Conservation (phyloP, 768 basidiomycete genomes). For the Pulveroboletus sp. region DNA sequence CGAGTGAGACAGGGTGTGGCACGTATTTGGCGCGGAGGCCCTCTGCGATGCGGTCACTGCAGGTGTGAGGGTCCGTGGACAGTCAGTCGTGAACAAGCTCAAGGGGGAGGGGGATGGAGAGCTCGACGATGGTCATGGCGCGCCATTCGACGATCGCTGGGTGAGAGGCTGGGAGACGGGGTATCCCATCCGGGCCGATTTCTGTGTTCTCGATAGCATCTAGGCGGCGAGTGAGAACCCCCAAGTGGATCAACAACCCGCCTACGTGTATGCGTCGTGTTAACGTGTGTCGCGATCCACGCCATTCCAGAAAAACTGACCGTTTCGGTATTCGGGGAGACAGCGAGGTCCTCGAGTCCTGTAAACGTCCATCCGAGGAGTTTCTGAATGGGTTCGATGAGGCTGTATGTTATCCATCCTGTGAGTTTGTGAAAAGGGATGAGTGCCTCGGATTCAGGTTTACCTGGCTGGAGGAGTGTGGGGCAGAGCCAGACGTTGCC, state of each 20-base stretch:
- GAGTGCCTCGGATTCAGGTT: conserved; percentile 41
- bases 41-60: conserved; percentile 76
- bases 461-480: conserved; percentile 42
- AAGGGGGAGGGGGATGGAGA: conserved; percentile 53
- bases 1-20: conserved; percentile 58
- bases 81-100: not conserved
- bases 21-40: conserved; percentile 61
- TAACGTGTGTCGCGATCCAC: no score
- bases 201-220: conserved; percentile 41
- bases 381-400: conserved; percentile 81
- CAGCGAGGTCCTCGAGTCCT: conserved; percentile 83
- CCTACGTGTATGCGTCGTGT: conserved; percentile 41
- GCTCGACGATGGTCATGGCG: conserved; percentile 89
- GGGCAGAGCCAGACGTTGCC: conserved; percentile 95
- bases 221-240: conserved; percentile 68
- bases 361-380: conserved; percentile 79
- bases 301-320: conserved; percentile 30
- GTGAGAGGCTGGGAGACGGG: conserved; percentile 70
- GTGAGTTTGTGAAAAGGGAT: conserved; percentile 98
- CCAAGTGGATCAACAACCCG: conserved; percentile 84
- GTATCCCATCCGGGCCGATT: conserved; percentile 37
- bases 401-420: conserved; percentile 89
- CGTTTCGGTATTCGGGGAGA: conserved; percentile 93
- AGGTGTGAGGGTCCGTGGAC: not conserved
- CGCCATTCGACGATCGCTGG: conserved; percentile 96